Evolutionary conservation across 1,284 basidiomycete genomes (phyloP), one percentile per base, ranked within the genome.

Genomic region (Boletellus deceptivus): DNA sequence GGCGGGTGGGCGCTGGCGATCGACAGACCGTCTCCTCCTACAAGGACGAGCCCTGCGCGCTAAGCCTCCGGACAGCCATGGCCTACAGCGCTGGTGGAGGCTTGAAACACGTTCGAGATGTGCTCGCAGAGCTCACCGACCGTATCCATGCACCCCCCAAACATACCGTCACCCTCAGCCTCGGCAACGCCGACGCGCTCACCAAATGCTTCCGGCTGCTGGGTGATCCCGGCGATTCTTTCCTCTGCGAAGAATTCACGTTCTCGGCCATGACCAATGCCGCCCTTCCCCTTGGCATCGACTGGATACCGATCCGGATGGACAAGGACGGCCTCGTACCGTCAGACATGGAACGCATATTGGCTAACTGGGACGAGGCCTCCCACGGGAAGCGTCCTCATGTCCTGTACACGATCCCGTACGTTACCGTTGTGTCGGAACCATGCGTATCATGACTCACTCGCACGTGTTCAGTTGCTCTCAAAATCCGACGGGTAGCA

Each of bases 401-500:
- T 29, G 64, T 67, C 17, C 49, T 67, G 27, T 67, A 67, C 34
- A 69, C 66, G 1, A 57, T 67, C 18, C 64, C 64, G 70, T 70
- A 38, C 35, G 60, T 57, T 20, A 20, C 38, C 42, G 29, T 49
- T n/a, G n/a, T 2, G 3, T 29, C 9, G 17, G 20, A 39, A n/a
- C 9, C 27, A 16, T 6, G 31, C 25, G 43, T 10, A 22, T 34
- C 20, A 38, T 41, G 2, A 48, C 46, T 55, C 24, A 45, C 76
- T 9, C 56, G 14, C 6, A 24, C 29, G 29, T 36, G 1, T 25
- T 39, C 27, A 67, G 64, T 9, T 67, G 64, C 43, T 67, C 64
- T 44, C 82, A 84, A 61, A 84, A 84, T 62, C 80, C 82, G 0
- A 80, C 78, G 0, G 82, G 82, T 37, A 59, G 64, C 40, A 78